A percentile compares a stretch with the other conserved stretches of the same genome.
Conservation (phyloP, 2,329 filamentous ascomycete genomes). For the Talaromyces albobiverticillius region DNA sequence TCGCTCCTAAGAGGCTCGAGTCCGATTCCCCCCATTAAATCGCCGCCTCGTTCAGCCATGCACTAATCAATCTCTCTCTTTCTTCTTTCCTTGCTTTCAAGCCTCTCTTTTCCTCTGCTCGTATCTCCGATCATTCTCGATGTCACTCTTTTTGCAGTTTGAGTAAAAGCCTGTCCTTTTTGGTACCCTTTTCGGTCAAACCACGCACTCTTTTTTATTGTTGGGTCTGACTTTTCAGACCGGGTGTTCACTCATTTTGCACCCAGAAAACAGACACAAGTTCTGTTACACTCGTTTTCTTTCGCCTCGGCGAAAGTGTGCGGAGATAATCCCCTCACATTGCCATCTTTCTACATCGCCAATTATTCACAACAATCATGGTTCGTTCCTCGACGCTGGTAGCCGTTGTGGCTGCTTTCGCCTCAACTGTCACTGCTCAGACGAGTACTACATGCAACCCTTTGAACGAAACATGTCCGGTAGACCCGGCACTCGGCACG, state of each 20-base stretch:
- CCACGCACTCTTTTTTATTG: constrained; percentile 2
- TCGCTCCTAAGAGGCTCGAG: background rate
- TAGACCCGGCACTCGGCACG: constrained; percentile 66
- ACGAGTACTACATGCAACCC: constrained; percentile 78
- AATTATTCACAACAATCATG: constrained; percentile 4
- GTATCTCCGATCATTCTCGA: background rate
- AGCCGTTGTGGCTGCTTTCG: constrained; percentile 19
- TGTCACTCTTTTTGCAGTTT: constrained; percentile 3
- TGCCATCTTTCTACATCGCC: background rate
- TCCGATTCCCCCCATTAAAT: no score
- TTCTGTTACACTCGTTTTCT: background rate
- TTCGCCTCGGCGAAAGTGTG: background rate
- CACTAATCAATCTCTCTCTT: background rate
- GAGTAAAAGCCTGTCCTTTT: constrained; percentile 3
- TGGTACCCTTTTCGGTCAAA: background rate
- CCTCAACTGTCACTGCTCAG: constrained; percentile 56
- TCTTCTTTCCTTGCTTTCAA: background rate
- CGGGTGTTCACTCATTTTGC: constrained; percentile 6
- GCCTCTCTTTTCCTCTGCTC: no score
- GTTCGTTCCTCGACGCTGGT: constrained; percentile 3
- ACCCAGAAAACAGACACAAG: background rate
- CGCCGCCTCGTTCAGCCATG: background rate
- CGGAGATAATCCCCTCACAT: background rate
- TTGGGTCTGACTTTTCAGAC: background rate
- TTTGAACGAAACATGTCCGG: constrained; percentile 65